Evolutionary conservation across 768 basidiomycete genomes (phyloP).

Genomic region (Lyophyllum semitale): DNA sequence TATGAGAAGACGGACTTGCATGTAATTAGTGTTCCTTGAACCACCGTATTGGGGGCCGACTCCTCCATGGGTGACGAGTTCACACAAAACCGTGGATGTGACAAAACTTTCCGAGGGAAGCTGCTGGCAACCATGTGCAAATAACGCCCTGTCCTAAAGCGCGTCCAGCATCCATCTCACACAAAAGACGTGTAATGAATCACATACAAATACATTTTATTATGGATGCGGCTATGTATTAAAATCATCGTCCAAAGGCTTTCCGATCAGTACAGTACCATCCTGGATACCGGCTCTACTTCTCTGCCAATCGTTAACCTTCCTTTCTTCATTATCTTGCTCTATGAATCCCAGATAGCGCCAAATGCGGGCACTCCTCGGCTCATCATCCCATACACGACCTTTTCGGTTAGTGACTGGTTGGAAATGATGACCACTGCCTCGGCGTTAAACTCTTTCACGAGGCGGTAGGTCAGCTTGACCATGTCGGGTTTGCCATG

Average conservation of each 20-base stretch:
- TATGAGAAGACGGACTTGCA: slow-evolving; percentile 73
- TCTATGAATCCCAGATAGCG: slow-evolving; percentile 54
- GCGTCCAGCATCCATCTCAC: too few relatives aligned
- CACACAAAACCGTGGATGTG: not conserved
- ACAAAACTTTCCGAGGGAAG: slow-evolving; percentile 1
- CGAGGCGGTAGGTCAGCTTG: slow-evolving; percentile 45
- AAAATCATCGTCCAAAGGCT: not conserved
- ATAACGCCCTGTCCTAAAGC: slow-evolving; percentile 3
- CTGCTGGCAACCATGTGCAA: slow-evolving; percentile 8
- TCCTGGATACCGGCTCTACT: not conserved
- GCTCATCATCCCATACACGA: slow-evolving; percentile 64
- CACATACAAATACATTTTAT: not conserved
- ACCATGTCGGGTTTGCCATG: slow-evolving; percentile 55
- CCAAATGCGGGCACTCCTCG: slow-evolving; percentile 62
- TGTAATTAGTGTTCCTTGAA: slow-evolving; percentile 62
- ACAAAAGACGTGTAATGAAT: too few relatives aligned
- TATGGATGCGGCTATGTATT: not conserved
- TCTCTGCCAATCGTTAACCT: not conserved
- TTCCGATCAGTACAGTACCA: not conserved
- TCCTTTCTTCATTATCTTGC: not conserved
- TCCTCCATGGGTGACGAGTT: slow-evolving; percentile 27
- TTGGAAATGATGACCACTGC: slow-evolving; percentile 64
- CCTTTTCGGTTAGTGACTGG: slow-evolving; percentile 55
- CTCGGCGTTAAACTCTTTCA: slow-evolving; percentile 49
- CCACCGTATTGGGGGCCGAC: slow-evolving; percentile 43